These are phyloP conservation scores for Gracilaria domingensis DNA, from an alignment of 23 red algal species.

Conservation along the genomic window DNA sequence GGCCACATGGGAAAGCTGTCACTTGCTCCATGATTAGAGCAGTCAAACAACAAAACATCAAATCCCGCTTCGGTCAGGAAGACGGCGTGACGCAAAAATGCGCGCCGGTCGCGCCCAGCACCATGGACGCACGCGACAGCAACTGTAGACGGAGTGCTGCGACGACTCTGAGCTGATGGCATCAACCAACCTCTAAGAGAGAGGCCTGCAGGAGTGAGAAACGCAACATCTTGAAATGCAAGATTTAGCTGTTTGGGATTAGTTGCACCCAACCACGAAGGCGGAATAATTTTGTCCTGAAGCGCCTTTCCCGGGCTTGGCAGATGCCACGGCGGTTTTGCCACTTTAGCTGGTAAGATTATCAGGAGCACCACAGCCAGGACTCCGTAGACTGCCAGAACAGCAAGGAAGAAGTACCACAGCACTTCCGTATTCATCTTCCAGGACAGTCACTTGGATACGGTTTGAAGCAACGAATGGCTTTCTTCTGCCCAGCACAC, in stretches of 20 bases:
- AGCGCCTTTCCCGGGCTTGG: constrained; percentile 20
- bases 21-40: constrained; percentile 85
- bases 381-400: neutral
- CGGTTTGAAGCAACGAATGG: neutral
- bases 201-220: neutral
- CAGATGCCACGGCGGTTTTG: constrained; percentile 34
- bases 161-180: neutral
- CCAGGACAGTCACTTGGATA: neutral
- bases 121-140: constrained; percentile 89
- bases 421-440: neutral
- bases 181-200: constrained; percentile 32
- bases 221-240: constrained; percentile 12
- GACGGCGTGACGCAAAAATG: constrained; percentile 80
- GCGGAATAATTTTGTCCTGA: neutral
- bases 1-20: constrained; percentile 57
- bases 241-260: neutral
- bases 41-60: constrained; percentile 92
- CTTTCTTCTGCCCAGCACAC: neutral
- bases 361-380: neutral
- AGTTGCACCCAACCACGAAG: constrained; percentile 9
- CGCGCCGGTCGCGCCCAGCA: constrained; percentile 90
- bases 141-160: constrained; percentile 5
- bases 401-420: neutral
- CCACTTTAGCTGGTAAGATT: neutral
- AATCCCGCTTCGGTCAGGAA: constrained; percentile 68